phyloP scores from a whole-genome alignment of 192 early-diverging fungal species.

The Cetraspora pellucida region DNA sequence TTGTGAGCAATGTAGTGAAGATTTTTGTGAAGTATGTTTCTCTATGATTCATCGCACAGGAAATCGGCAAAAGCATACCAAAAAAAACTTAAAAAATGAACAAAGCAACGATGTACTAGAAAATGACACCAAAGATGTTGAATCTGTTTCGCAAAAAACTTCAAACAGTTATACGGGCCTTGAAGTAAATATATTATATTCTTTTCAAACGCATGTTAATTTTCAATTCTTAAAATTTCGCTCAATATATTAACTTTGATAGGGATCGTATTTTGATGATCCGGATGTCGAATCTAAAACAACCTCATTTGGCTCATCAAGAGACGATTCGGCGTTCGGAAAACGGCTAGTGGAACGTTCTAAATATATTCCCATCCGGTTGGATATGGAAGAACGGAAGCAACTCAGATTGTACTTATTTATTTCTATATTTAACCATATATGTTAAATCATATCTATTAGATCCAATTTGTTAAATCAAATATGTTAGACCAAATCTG shows the following conservation, averaged over 20 bases:
- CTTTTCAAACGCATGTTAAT: constrained; percentile 8
- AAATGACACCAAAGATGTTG: background rate
- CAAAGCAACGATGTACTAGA: too few species aligned
- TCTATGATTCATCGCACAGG: constrained; percentile 85
- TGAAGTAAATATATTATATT: too few species aligned
- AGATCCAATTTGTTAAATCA: too few species aligned
- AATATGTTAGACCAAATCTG: too few species aligned
- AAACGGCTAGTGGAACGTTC: constrained; percentile 85
- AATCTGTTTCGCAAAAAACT: too few species aligned
- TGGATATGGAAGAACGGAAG: constrained; percentile 90
- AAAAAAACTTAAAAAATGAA: background rate
- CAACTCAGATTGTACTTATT: constrained; percentile 75
- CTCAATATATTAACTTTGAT: background rate
- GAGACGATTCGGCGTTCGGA: constrained; percentile 56
- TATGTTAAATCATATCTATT: too few species aligned
- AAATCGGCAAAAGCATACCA: constrained; percentile 62
- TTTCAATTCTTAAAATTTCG: background rate
- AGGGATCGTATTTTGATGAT: background rate
- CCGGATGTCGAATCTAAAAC: background rate
- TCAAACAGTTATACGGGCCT: too few species aligned
- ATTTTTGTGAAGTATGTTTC: constrained; percentile 92
- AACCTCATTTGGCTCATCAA: constrained; percentile 23
- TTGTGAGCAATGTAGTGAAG: constrained; percentile 84
- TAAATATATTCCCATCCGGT: constrained; percentile 93
- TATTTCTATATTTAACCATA: background rate